These are phyloP conservation scores for Hypoxylon rubiginosum DNA, from an alignment of 2,329 filamentous ascomycete genomes.

Conservation along the genomic window DNA sequence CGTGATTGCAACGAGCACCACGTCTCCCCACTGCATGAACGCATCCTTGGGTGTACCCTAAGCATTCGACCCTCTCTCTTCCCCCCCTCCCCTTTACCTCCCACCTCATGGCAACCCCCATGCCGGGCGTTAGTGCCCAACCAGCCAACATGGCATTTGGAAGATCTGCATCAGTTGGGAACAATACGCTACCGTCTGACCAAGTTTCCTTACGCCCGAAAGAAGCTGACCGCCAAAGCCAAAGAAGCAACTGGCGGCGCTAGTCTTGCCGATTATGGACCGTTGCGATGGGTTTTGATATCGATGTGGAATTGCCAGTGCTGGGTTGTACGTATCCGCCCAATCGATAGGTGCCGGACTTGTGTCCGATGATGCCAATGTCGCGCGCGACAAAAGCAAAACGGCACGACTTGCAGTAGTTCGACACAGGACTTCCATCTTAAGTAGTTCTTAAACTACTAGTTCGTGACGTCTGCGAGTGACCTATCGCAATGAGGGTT, in stretches of 20 bases:
- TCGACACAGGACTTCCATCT: background rate
- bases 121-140: conserved; percentile 12
- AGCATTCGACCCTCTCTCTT: conserved; percentile 1
- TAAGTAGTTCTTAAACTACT: conserved; percentile 4
- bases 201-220: background rate
- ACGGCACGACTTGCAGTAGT: background rate
- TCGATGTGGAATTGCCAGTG: background rate
- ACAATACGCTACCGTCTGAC: conserved; percentile 1
- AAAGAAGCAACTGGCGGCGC: background rate
- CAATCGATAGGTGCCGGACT: conserved; percentile 24
- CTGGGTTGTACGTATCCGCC: background rate
- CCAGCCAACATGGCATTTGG: conserved; percentile 2
- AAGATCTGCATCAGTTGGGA: conserved; percentile 14
- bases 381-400: conserved; percentile 21
- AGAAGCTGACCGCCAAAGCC: background rate
- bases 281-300: conserved; percentile 7
- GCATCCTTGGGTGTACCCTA: background rate
- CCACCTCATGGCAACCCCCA: conserved; percentile 7
- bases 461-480: conserved; percentile 6
- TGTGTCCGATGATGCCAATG: conserved; percentile 13
- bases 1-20: conserved; percentile 9
- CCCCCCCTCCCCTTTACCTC: conserved; percentile 15
- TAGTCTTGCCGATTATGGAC: background rate
- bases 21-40: conserved; percentile 12
- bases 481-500: conserved; percentile 29